Conservation (phyloP, 495 filamentous ascomycete genomes). For the Darksidea phi region DNA sequence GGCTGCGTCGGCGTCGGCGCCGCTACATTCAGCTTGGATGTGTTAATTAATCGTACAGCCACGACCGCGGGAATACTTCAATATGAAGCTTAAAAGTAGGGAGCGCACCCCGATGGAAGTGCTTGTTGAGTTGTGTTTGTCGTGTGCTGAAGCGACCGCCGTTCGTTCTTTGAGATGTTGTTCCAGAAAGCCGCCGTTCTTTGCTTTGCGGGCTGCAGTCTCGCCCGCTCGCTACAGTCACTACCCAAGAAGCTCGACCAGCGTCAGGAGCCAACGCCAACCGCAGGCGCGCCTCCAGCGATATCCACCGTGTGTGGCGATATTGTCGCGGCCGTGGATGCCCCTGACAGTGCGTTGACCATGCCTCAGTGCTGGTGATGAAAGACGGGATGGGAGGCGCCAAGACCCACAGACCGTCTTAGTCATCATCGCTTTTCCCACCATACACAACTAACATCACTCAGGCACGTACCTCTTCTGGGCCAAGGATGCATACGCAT, state of each 20-base stretch:
- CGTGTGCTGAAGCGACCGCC: neutral
- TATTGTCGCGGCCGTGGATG: conserved; percentile 18
- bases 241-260: conserved; percentile 1
- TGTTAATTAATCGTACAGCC: neutral
- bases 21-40: no score
- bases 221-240: conserved; percentile 1
- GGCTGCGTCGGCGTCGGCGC: no score
- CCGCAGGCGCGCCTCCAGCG: conserved; percentile 2
- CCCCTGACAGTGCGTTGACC: conserved; percentile 1
- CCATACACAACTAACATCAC: neutral
- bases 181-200: conserved; percentile 2
- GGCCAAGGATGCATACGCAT: conserved; percentile 46
- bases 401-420: neutral
- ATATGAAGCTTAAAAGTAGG: no score
- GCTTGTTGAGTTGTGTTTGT: neutral
- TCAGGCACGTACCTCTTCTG: conserved; percentile 10
- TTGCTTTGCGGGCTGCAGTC: conserved; percentile 2
- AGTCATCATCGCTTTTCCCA: neutral
- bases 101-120: no score
- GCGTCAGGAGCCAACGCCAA: conserved; percentile 18
- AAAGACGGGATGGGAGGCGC: no score
- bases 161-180: conserved; percentile 10
- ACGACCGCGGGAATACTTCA: no score
- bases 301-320: conserved; percentile 19
- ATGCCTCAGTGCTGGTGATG: no score